Percentiles rank a stretch among this genome's conserved stretches.
phyloP scores from a whole-genome alignment of 2,329 filamentous ascomycete species.

The Rhynchosporium agropyri region DNA sequence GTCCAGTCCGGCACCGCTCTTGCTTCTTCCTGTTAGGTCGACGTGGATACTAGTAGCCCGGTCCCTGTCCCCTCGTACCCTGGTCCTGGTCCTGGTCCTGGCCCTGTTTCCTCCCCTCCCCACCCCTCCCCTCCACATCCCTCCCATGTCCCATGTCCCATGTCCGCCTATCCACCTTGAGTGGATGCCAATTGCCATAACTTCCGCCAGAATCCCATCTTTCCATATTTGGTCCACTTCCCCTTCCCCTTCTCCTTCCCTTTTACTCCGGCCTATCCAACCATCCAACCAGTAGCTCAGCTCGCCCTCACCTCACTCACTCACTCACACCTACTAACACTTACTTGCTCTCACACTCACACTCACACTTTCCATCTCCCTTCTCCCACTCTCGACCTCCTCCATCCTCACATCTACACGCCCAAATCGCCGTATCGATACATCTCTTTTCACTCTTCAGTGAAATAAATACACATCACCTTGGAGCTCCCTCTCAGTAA shows the following conservation, averaged over 20 bases:
- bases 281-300: neutral
- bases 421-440: too few relatives aligned
- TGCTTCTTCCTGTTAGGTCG: neutral
- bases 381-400: neutral
- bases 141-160: neutral
- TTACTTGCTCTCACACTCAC: neutral
- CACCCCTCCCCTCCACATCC: neutral
- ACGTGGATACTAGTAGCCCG: neutral
- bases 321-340: neutral
- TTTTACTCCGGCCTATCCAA: neutral
- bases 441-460: too few relatives aligned
- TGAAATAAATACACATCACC: too few relatives aligned
- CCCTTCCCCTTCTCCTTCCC: neutral
- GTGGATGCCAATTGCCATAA: conserved; percentile 14
- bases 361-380: neutral
- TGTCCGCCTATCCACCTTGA: neutral
- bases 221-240: neutral
- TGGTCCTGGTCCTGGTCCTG: neutral
- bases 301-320: neutral
- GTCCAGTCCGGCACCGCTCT: neutral
- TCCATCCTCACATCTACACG: neutral
- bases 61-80: neutral
- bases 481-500: too few relatives aligned
- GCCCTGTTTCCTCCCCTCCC: neutral
- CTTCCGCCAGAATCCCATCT: conserved; percentile 13